Evolutionary conservation across 2,329 filamentous ascomycete genomes (phyloP).

Genomic region (Herpotrichia juniperi): DNA sequence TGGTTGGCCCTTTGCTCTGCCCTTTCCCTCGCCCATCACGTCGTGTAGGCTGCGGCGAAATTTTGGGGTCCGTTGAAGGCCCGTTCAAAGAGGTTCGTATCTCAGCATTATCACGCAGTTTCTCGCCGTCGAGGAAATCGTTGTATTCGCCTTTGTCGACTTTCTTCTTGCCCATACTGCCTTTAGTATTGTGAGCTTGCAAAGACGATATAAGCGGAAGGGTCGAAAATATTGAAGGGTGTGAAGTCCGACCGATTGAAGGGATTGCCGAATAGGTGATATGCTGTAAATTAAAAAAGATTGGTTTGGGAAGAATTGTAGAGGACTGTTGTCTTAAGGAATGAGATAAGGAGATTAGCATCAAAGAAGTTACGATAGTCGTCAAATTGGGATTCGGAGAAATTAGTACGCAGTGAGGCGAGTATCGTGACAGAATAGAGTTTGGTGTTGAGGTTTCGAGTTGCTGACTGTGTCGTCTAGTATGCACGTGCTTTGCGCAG

Average conservation of each 20-base stretch:
- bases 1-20: slow-evolving; percentile 36
- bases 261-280: no score
- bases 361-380: no score
- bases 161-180: slow-evolving; percentile 36
- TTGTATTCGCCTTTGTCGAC: slow-evolving; percentile 36
- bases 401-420: no score
- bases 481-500: background rate
- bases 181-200: background rate
- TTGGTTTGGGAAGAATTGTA: no score
- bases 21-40: slow-evolving; percentile 16
- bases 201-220: background rate
- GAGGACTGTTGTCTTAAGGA: no score
- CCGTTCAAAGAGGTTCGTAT: slow-evolving; percentile 30
- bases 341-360: no score
- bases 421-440: background rate
- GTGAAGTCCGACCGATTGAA: no score
- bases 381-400: no score
- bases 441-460: background rate
- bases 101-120: slow-evolving; percentile 32
- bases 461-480: background rate
- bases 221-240: background rate
- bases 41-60: slow-evolving; percentile 17
- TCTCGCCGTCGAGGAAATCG: slow-evolving; percentile 42
- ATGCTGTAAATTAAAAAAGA: no score
- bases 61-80: slow-evolving; percentile 9